Conservation (phyloP, 345 rosid species). For the Populus pruinosa region DNA sequence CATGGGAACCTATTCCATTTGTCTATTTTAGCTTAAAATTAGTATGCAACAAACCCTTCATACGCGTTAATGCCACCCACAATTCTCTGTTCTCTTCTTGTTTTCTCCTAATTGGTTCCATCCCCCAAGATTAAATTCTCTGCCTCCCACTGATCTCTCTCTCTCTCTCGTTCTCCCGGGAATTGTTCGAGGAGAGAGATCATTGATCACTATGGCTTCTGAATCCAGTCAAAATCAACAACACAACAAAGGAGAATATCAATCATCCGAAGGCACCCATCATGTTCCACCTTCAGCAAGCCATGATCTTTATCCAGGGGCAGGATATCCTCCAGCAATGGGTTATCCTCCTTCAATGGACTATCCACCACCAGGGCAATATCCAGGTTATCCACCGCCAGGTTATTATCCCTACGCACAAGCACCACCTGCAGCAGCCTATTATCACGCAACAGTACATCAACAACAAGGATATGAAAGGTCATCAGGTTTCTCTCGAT, state of each 20-base stretch:
- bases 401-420: slow-evolving; percentile 19
- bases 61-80: background rate
- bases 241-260: slow-evolving; percentile 1
- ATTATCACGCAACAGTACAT: slow-evolving; percentile 25
- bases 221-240: slow-evolving; percentile 11
- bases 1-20: background rate
- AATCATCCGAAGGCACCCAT: background rate
- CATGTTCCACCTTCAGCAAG: background rate
- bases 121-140: background rate
- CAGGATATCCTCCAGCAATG: slow-evolving; percentile 21
- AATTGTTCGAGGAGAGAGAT: background rate
- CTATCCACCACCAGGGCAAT: slow-evolving; percentile 26
- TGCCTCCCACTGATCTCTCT: background rate
- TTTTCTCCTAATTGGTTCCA: background rate
- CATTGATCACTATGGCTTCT: slow-evolving; percentile 22
- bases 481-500: slow-evolving; percentile 31
- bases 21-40: background rate
- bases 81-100: background rate
- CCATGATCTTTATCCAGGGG: background rate
- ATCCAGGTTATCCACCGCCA: slow-evolving; percentile 6
- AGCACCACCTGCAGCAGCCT: slow-evolving; percentile 38
- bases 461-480: slow-evolving; percentile 16
- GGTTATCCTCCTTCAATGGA: slow-evolving; percentile 36
- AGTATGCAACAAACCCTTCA: background rate
- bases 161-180: background rate